These are phyloP conservation scores for Barnettozyma sucrosica DNA, from an alignment of 805 yeast species.

Conservation along the genomic window DNA sequence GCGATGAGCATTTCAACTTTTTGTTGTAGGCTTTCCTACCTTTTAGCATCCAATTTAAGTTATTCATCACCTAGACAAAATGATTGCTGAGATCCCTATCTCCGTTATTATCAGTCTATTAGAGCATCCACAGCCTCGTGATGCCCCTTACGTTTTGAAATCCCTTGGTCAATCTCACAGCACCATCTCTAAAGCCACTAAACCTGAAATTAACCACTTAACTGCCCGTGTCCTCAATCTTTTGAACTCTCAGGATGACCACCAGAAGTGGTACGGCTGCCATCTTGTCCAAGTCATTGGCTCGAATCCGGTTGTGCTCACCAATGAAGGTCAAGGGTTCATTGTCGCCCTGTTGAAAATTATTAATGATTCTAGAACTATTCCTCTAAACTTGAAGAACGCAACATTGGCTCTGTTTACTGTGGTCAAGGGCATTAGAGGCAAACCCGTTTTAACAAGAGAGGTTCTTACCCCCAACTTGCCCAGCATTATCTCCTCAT, in stretches of 20 bases:
- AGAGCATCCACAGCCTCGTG: conserved; percentile 17
- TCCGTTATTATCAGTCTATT: conserved; percentile 18
- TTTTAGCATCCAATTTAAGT: no score
- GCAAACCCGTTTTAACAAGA: conserved; percentile 78
- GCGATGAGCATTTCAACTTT: conserved; percentile 8
- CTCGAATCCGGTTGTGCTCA: conserved; percentile 24
- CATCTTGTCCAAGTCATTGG: conserved; percentile 26
- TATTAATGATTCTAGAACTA: conserved; percentile 28
- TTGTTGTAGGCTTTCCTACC: no score
- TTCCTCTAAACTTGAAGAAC: conserved; percentile 27
- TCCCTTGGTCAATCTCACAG: conserved; percentile 20
- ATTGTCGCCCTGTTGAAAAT: conserved; percentile 31
- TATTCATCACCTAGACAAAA: not conserved
- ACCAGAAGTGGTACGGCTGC: conserved; percentile 32
- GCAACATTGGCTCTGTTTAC: conserved; percentile 27
- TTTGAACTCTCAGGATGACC: conserved; percentile 30
- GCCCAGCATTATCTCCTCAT: conserved; percentile 49
- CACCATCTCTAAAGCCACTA: conserved; percentile 37
- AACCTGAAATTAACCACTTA: conserved; percentile 45
- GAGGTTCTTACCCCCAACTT: conserved; percentile 79
- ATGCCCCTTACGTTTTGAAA: conserved; percentile 20
- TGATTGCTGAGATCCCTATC: conserved; percentile 22
- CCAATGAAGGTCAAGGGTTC: conserved; percentile 34
- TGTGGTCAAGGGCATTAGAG: conserved; percentile 46
- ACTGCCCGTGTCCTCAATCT: conserved; percentile 31